Percentiles rank a stretch among this genome's conserved stretches.
Evolutionary conservation across 208 protist species (phyloP).

Genomic region (Strigomonas galati): DNA sequence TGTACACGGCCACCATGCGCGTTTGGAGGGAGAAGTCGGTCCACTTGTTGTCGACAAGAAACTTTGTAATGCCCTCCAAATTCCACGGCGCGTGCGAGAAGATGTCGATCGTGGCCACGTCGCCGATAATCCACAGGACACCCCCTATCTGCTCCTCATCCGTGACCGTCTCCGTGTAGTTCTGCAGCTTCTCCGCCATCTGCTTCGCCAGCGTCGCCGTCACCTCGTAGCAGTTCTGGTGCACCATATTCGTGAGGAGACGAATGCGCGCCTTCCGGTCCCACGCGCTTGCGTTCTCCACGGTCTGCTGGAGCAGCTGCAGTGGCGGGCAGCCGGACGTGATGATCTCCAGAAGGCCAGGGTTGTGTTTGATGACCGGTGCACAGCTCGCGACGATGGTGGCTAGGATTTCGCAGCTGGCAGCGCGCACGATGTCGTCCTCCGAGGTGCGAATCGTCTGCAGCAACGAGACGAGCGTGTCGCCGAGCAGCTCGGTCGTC

Average conservation of each 20-base stretch:
- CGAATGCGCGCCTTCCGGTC: conserved; percentile 55
- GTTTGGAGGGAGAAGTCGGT: conserved; percentile 30
- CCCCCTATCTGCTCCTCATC: conserved; percentile 54
- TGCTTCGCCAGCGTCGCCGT: conserved; percentile 35
- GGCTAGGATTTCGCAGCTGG: conserved; percentile 63
- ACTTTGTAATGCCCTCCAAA: conserved; percentile 40
- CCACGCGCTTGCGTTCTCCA: conserved; percentile 56
- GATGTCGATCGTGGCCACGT: conserved; percentile 39
- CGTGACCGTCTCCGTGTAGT: conserved; percentile 36
- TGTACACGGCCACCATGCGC: conserved; percentile 33
- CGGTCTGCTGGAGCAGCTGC: conserved; percentile 45
- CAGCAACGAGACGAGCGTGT: conserved; percentile 31
- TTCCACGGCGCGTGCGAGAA: conserved; percentile 64
- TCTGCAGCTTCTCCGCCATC: conserved; percentile 38
- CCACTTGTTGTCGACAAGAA: conserved; percentile 63
- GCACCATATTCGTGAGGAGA: conserved; percentile 60
- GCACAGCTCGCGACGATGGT: conserved; percentile 55
- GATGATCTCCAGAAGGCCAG: conserved; percentile 63
- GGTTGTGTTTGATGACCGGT: conserved; percentile 65
- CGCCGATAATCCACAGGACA: conserved; percentile 47
- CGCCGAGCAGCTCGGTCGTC: conserved; percentile 62
- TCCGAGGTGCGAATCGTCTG: conserved; percentile 20
- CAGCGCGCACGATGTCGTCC: conserved; percentile 34
- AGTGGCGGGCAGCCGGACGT: conserved; percentile 42
- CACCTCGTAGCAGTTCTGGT: conserved; percentile 74